Base-by-base conservation (phyloP, 768 basidiomycete genomes). In the Chalciporus sphaerocephalus region DNA sequence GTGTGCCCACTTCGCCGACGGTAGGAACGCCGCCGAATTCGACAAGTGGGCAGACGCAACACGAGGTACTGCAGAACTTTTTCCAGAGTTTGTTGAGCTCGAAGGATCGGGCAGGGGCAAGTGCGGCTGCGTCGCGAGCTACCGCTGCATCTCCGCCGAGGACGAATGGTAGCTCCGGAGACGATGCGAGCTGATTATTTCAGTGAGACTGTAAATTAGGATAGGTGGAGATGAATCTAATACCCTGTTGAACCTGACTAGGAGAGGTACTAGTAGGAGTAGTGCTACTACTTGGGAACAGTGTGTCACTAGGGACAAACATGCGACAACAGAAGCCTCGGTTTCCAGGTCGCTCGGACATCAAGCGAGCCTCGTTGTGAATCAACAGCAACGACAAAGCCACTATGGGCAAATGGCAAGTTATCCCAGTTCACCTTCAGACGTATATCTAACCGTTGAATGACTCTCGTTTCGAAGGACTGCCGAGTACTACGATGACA, bases 41-140 rank as follows among this genome's bases (percentile, higher is more conserved):
- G 17, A 65, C 71, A 9, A 73, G 68, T 8, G 79, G 75, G n/a
- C 84, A 80, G 66, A 77, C 78, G 30, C 85, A 89, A 47, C 87
- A 91, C 58, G 87, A 90, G 61, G 86, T 91, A 15, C 62, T 92
- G 51, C 87, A 91, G 56, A 85, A 85, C 61, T 92, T 92, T 74
- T 92, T 92, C 80, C 80, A 89, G 65, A 87, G 83, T 47, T 62
- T 92, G 59, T 65, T 92, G 51, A 84, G 76, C 52, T 79, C 80
- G 32, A 86, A 83, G 64, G 85, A 85, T 50, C 75, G 83, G 5
- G 60, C 61, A 18, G 61, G 60, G 10, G 65, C 66, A 17, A 61
- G 65, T 43, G 62, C 67, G 12, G 56, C 58, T n/a, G 58, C 65
- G 13, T 69, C 54, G 2, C 44, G 53, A 16, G 54, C 51, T 5